Percentiles rank a stretch among this genome's conserved stretches.
phyloP scores from a whole-genome alignment of 805 yeast species.

The Debaryomyces tyrocola region DNA sequence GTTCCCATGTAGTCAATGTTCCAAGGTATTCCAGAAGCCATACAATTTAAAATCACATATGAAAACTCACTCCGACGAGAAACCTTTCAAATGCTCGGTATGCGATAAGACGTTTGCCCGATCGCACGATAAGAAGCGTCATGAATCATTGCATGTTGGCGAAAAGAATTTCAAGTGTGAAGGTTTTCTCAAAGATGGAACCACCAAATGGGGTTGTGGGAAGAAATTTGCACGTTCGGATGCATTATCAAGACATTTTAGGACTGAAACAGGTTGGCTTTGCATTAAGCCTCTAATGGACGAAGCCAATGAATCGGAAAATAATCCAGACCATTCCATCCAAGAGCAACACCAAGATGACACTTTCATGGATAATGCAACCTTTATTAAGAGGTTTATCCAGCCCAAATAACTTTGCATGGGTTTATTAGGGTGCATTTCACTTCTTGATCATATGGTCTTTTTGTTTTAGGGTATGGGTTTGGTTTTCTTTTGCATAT shows the following conservation, averaged over 20 bases:
- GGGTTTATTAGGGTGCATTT: conserved; percentile 2
- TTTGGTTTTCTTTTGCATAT: no score
- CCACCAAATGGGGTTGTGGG: conserved; percentile 73
- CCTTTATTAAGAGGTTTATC: conserved; percentile 16
- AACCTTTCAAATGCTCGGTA: conserved; percentile 64
- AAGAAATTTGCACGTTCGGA: conserved; percentile 74
- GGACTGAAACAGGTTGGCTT: conserved; percentile 71
- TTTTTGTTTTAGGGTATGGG: no score
- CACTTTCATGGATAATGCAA: conserved; percentile 14
- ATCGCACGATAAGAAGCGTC: conserved; percentile 74
- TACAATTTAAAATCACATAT: conserved; percentile 51
- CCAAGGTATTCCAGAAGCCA: conserved; percentile 47
- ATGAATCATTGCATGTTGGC: conserved; percentile 74
- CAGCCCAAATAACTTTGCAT: conserved; percentile 4
- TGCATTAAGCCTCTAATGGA: conserved; percentile 67
- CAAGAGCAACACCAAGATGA: background rate
- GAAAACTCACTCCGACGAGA: conserved; percentile 60
- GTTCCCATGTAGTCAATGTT: conserved; percentile 44
- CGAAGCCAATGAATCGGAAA: conserved; percentile 46
- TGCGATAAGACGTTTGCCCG: conserved; percentile 74
- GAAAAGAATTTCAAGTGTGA: conserved; percentile 67
- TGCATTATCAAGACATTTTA: conserved; percentile 72
- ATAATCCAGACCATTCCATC: background rate
- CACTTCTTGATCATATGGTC: background rate
- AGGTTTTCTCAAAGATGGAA: conserved; percentile 57